Conservation (phyloP, 2,329 filamentous ascomycete genomes). For the Colletotrichum somersetense region DNA sequence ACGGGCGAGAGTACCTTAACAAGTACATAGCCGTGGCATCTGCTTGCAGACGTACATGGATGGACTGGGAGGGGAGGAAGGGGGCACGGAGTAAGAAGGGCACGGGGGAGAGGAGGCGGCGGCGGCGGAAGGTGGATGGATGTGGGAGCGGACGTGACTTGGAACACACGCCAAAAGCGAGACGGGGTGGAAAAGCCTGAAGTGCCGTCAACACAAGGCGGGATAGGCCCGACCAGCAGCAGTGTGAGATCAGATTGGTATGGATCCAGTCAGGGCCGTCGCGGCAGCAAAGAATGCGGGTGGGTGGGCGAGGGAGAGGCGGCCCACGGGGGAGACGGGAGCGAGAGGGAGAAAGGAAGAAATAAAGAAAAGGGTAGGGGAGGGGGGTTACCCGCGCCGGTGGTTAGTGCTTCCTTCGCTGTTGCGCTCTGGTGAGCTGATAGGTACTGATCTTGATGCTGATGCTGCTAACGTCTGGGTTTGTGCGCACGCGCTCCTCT, state of each 20-base stretch:
- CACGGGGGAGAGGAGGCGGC: background rate
- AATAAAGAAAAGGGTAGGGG: background rate
- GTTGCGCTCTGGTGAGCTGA: background rate
- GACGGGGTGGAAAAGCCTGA: constrained; percentile 10
- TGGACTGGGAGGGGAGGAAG: background rate
- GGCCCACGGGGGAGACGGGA: no score
- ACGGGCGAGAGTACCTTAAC: constrained; percentile 41
- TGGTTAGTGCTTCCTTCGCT: constrained; percentile 26
- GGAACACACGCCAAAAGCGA: constrained; percentile 21
- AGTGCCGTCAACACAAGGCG: constrained; percentile 17
- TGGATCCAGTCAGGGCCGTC: constrained; percentile 23
- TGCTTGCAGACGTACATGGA: constrained; percentile 37
- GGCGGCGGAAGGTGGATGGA: background rate
- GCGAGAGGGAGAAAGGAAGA: background rate
- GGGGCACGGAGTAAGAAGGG: constrained; percentile 20
- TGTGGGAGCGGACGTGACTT: constrained; percentile 35
- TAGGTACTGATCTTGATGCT: background rate
- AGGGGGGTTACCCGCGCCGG: constrained; percentile 1
- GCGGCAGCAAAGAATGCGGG: constrained; percentile 20
- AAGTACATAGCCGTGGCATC: constrained; percentile 34
- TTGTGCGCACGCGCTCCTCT: constrained; percentile 29
- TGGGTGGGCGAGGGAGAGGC: constrained; percentile 9
- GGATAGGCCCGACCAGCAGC: constrained; percentile 18
- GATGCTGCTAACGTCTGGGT: constrained; percentile 9
- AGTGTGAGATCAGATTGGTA: constrained; percentile 18